phyloP scores from a whole-genome alignment of 495 filamentous ascomycete species.

The Hypoxylon perforatum region DNA sequence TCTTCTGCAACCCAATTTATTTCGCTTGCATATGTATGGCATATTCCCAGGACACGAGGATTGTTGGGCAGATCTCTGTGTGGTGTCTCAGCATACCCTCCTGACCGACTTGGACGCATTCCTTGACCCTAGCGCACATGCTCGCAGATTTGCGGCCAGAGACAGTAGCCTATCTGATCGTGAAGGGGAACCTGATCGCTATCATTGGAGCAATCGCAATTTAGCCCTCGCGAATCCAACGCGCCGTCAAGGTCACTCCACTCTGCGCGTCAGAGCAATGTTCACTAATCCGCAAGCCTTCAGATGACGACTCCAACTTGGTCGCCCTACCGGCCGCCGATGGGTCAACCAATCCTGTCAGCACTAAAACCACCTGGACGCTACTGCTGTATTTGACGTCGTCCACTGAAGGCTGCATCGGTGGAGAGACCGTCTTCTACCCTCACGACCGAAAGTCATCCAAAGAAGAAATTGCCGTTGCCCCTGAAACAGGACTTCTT shows the following conservation, averaged over 20 bases:
- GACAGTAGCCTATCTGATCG: neutral
- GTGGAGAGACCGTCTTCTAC: conserved; percentile 94
- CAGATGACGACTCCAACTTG: conserved; percentile 45
- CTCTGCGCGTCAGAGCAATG: neutral
- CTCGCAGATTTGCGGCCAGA: neutral
- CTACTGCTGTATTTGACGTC: conserved; percentile 87
- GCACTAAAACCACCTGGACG: conserved; percentile 91
- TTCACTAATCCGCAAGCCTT: conserved; percentile 23
- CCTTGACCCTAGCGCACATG: neutral
- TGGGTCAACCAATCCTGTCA: conserved; percentile 75
- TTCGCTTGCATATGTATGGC: neutral
- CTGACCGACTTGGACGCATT: conserved; percentile 1
- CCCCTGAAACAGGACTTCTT: conserved; percentile 82
- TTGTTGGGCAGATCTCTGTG: neutral
- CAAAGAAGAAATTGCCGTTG: conserved; percentile 72
- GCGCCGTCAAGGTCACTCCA: neutral
- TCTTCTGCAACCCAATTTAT: conserved; percentile 9
- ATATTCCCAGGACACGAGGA: neutral
- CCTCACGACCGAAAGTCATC: conserved; percentile 70
- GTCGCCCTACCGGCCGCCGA: conserved; percentile 67
- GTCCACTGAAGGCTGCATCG: conserved; percentile 71
- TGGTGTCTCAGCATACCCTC: neutral
- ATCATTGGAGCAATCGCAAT: conserved; percentile 3
- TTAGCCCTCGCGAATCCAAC: neutral
- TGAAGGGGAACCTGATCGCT: neutral